Base-by-base conservation (phyloP, 495 filamentous ascomycete species). In the Margaritispora aquatica region DNA sequence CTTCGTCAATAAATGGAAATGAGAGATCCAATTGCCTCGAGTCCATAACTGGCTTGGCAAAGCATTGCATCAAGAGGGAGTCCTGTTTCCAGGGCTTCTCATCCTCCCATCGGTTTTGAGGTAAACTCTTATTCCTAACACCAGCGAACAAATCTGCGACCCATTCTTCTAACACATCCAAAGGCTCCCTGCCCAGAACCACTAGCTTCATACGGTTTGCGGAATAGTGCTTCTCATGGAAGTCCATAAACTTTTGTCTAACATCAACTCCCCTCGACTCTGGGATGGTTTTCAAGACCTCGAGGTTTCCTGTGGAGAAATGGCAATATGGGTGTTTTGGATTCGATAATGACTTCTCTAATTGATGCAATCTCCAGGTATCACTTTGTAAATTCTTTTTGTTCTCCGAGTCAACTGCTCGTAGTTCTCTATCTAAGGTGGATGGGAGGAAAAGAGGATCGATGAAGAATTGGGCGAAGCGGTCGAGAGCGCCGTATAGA, bases 381-480 rank as follows among this genome's bases (percentile, higher is more conserved):
- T 99, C 94, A 71, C 82, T 96, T 74, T 99, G 94, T 23, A 99
- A 81, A 63, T 99, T 99, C 79, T 99, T 97, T 80, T 99, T 99
- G 74, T 97, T 96, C 70, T 99, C 94, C 0, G 94, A 97, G 73
- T 99, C 94, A 20, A 99, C 94, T 20, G 94, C 94, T 60, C 77
- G 82, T 59, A 99, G 76, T 73, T 99, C 94, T 26, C 94, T 84
- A 63, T 99, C 94, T 41, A 99, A 70, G 1, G 93, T 96, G 41
- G 86, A 91, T 54, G 86, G 84, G 13, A 97, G 80, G 71, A 97
- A 99, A 22, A 99, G 82, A 0, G 94, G 94, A 23, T 84, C 80
- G 61, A 97, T 84, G 74, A 99, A 99, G 73, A 99, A 99, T 73
- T 99, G 94, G 34, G 95, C 90, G 71, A 99, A 99, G 24, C 93